A percentile compares a stretch with the other conserved stretches of the same genome.
phyloP scores from a whole-genome alignment of 2,329 filamentous ascomycete species.

The Colletotrichum salicis region DNA sequence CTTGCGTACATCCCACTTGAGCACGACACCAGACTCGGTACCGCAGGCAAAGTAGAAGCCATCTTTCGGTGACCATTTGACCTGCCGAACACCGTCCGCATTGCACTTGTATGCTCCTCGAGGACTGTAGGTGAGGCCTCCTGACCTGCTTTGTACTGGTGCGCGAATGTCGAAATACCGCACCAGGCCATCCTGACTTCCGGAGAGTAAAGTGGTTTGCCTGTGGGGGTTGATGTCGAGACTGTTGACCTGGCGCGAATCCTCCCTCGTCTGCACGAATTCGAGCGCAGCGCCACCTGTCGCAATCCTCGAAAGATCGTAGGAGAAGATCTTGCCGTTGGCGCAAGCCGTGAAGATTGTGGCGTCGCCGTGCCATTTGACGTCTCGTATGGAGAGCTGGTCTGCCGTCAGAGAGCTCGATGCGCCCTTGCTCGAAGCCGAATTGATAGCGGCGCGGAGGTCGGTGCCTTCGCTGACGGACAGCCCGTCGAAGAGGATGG shows the following conservation, averaged over 20 bases:
- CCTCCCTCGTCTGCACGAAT: constrained; percentile 68
- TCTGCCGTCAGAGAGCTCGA: constrained; percentile 53
- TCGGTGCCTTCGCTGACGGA: constrained; percentile 67
- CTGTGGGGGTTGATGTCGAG: constrained; percentile 71
- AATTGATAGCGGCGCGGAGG: constrained; percentile 65
- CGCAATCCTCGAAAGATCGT: constrained; percentile 65
- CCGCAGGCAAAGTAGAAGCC: constrained; percentile 72
- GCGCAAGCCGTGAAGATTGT: constrained; percentile 72
- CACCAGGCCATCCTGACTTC: constrained; percentile 72
- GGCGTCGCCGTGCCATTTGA: constrained; percentile 66
- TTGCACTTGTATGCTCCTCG: constrained; percentile 58
- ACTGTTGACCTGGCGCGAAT: constrained; percentile 71
- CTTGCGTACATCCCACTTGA: constrained; percentile 74
- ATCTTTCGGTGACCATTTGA: constrained; percentile 73
- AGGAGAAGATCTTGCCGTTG: constrained; percentile 73
- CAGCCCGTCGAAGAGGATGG: constrained; percentile 64
- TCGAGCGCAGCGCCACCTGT: constrained; percentile 59
- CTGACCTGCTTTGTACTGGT: constrained; percentile 58
- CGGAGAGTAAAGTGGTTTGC: constrained; percentile 67
- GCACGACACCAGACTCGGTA: constrained; percentile 69
- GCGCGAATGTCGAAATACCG: constrained; percentile 69
- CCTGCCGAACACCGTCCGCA: constrained; percentile 67
- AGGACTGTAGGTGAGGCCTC: constrained; percentile 60
- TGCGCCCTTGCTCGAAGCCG: constrained; percentile 54
- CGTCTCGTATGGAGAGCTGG: constrained; percentile 72